Conservation (phyloP, 2,329 filamentous ascomycete genomes). For the Chalaropsis ovoidea region DNA sequence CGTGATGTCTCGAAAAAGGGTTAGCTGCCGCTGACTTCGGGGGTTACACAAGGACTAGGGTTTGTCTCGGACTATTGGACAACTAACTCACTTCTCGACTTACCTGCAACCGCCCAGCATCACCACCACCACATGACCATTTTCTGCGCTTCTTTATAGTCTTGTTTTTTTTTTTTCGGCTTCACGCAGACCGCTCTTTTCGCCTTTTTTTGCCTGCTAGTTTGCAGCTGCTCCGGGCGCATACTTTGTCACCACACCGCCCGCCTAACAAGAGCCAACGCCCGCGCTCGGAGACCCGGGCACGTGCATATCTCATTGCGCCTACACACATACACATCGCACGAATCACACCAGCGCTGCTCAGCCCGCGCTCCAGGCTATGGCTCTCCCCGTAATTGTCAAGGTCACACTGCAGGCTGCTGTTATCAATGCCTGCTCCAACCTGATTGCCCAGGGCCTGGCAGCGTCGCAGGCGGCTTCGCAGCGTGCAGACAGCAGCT, state of each 20-base stretch:
- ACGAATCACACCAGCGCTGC: neutral
- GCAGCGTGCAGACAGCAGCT: neutral
- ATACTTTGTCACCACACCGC: neutral
- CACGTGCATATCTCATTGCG: neutral
- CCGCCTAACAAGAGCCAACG: neutral
- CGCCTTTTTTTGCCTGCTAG: neutral
- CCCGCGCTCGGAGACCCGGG: neutral
- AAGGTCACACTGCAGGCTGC: constrained; percentile 55
- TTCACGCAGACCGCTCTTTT: neutral
- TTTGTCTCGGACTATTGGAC: constrained; percentile 1
- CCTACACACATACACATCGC: neutral
- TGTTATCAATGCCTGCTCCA: constrained; percentile 56
- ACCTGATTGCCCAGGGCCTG: constrained; percentile 62
- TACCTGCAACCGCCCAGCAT: neutral
- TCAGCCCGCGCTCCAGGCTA: neutral
- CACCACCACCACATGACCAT: neutral
- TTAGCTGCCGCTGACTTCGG: neutral
- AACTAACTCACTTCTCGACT: neutral
- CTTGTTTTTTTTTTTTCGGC: neutral
- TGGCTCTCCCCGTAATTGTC: constrained; percentile 41
- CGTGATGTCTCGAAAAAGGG: neutral
- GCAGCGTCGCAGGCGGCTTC: constrained; percentile 46
- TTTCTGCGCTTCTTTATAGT: neutral
- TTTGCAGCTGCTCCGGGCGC: too few relatives aligned
- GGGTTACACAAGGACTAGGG: neutral